Percentiles rank a stretch among this genome's conserved stretches.
Evolutionary conservation across 1,284 basidiomycete species (phyloP).

Genomic region (Phenoliferia sp.): DNA sequence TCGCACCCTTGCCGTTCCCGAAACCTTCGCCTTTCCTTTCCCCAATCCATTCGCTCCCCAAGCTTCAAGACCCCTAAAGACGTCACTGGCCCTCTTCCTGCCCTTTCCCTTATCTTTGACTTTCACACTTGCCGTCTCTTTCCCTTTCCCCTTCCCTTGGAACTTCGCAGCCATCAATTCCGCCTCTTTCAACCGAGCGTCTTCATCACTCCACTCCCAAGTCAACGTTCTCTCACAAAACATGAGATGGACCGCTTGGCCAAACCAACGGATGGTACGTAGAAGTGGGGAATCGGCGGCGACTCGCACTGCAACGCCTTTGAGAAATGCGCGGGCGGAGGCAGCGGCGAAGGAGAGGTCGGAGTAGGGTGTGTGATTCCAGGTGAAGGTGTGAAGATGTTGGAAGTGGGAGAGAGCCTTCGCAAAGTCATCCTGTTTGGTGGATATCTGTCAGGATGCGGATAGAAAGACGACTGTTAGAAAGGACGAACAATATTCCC

Average conservation of each 20-base stretch:
- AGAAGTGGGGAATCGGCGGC: background rate
- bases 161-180: too few species aligned
- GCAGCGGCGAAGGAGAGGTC: conserved; percentile 2
- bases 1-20: too few species aligned
- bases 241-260: background rate
- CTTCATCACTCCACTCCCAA: conserved; percentile 10
- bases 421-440: conserved; percentile 3
- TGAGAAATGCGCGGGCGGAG: background rate
- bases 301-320: background rate
- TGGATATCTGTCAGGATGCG: background rate
- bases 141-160: too few species aligned
- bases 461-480: background rate
- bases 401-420: background rate
- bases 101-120: too few species aligned
- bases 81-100: too few species aligned
- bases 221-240: background rate
- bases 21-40: too few species aligned
- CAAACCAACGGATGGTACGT: conserved; percentile 1
- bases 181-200: too few species aligned
- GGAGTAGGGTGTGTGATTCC: conserved; percentile 20
- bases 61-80: too few species aligned
- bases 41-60: too few species aligned
- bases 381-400: conserved; percentile 9
- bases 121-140: too few species aligned
- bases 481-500: background rate